Evolutionary conservation across 345 rosid species (phyloP), one percentile per base, ranked within the genome.

Genomic region (Alliaria petiolata): DNA sequence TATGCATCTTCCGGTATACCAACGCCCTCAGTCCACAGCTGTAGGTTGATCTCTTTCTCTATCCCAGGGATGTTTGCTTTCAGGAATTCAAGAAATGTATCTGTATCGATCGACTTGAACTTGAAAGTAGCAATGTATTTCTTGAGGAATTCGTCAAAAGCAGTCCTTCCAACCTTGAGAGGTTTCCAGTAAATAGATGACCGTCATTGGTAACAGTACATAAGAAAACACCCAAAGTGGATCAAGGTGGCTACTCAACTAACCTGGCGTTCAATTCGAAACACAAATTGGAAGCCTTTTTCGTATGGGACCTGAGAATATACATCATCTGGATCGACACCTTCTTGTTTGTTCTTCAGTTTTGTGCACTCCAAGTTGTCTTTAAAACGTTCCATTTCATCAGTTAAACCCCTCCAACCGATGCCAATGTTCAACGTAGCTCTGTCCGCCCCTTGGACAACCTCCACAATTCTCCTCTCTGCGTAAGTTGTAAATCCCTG

Each of bases 401-500:
- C 89, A 44, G 74, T 84, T 44, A 91, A 85, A 56, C 90, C 89
- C 78, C 69, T 89, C 98, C 96, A 93, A 61, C 97, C 98, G 68
- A 86, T 89, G 25, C 97, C 97, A 52, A 84, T 86, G 71, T 78
- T 89, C 80, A 91, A 63, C 16, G 79, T 83, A 61, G 98, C 98
- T 61, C 65, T 80, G 46, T 89, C 95, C 56, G 78, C 90, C 8
- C 96, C 97, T 82, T 87, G 91, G 65, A 91, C 96, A 54, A 75
- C 90, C 84, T 93, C 98, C 56, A 93, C 95, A 62, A 93, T 91
- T 80, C 97, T 87, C 84, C 98, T 83, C 77, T 91, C 97, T 0
- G 98, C 97, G 76, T 91, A 93, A 12, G 92, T 93, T 19, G 98
- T 93, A 76, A 93, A 93, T 8, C 95, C 98, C 95, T 93, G 49